These are phyloP conservation scores for Mycena indigotica DNA, from an alignment of 768 basidiomycete species.

Conservation along the genomic window DNA sequence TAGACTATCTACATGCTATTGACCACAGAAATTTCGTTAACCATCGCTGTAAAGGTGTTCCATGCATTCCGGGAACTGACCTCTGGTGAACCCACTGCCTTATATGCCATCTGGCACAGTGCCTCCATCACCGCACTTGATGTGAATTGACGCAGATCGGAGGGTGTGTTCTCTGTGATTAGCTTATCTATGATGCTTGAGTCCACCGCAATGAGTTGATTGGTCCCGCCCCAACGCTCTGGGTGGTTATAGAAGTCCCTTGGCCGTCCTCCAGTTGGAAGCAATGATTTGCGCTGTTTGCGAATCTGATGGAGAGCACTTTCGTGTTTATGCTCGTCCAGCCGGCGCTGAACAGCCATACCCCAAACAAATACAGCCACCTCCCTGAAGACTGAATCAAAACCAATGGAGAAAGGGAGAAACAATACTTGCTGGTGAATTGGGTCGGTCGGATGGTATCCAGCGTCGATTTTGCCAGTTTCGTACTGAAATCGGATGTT, in stretches of 20 bases:
- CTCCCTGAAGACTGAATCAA: not conserved
- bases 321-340: not conserved
- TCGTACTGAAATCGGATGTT: conserved; percentile 27
- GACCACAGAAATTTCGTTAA: too few relatives aligned
- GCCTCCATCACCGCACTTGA: not conserved
- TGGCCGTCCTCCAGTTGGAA: not conserved
- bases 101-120: not conserved
- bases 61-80: not conserved
- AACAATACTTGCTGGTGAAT: conserved; percentile 25
- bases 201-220: not conserved
- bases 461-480: conserved; percentile 21
- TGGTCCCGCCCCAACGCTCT: not conserved
- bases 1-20: too few relatives aligned
- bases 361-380: not conserved
- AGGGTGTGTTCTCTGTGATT: not conserved
- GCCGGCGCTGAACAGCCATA: not conserved
- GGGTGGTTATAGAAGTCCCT: not conserved
- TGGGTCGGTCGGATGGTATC: conserved; percentile 22
- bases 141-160: not conserved
- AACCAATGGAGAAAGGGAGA: not conserved
- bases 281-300: not conserved
- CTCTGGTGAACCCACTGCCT: not conserved
- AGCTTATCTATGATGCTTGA: not conserved
- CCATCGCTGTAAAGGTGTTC: not conserved
- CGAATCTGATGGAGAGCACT: not conserved